Evolutionary conservation across 306 rosid genomes (phyloP).

Genomic region (Cucurbita pepo): DNA sequence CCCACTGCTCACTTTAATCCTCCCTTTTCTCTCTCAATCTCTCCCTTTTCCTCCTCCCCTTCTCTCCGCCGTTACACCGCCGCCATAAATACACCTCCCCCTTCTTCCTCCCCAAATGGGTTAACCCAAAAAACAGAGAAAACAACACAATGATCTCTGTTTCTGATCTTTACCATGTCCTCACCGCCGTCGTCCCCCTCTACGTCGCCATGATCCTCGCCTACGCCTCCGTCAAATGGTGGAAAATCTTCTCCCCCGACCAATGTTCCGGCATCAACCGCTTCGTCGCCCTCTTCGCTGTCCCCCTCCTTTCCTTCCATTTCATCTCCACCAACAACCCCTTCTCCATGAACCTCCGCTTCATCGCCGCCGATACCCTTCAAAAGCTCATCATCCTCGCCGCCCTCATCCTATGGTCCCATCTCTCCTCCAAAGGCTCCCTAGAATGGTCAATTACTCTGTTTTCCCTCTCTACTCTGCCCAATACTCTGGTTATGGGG

Average conservation of each 20-base stretch:
- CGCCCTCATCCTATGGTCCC: constrained; percentile 38
- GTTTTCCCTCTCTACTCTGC: constrained; percentile 66
- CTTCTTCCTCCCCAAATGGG: not conserved
- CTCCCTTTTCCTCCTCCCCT: not conserved
- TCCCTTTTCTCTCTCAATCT: not conserved
- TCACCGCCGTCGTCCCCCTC: constrained; percentile 71
- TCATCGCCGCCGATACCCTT: constrained; percentile 63
- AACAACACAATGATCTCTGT: constrained; percentile 30
- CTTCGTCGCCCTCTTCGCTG: constrained; percentile 77
- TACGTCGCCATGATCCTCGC: constrained; percentile 81
- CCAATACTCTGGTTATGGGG: constrained; percentile 81
- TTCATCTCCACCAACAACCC: constrained; percentile 78
- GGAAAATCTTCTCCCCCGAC: constrained; percentile 76
- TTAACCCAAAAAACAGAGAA: not conserved
- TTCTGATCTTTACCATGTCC: constrained; percentile 62
- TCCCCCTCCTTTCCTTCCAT: constrained; percentile 72
- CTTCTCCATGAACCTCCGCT: constrained; percentile 57
- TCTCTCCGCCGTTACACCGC: constrained; percentile 2
- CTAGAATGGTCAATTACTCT: constrained; percentile 70
- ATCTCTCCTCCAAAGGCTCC: constrained; percentile 39
- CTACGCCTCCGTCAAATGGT: constrained; percentile 80
- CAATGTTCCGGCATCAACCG: constrained; percentile 86
- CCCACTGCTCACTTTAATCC: not conserved
- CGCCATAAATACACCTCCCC: not conserved
- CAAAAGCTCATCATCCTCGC: constrained; percentile 43